Evolutionary conservation across 768 basidiomycete species (phyloP).

Genomic region (button mushroom (Agaricus bisporus)): DNA sequence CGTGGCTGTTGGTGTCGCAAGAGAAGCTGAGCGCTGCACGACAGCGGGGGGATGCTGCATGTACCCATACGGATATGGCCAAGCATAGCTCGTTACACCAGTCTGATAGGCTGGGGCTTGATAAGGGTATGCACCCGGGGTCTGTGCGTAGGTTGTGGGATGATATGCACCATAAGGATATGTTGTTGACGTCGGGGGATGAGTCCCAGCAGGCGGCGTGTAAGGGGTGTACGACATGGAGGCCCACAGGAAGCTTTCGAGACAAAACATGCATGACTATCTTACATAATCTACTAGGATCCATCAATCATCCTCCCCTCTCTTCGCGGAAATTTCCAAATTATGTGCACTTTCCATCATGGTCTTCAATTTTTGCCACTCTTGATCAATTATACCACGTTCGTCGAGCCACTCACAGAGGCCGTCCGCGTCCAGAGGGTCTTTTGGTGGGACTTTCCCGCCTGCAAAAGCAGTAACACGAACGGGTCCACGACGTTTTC

Average conservation of each 20-base stretch:
- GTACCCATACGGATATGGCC: slow-evolving; percentile 69
- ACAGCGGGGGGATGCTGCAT: slow-evolving; percentile 29
- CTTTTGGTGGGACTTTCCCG: slow-evolving; percentile 54
- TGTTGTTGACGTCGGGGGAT: slow-evolving; percentile 41
- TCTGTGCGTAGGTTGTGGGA: slow-evolving; percentile 40
- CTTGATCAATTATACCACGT: slow-evolving; percentile 55
- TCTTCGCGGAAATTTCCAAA: slow-evolving; percentile 47
- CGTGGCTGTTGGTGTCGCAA: slow-evolving; percentile 17
- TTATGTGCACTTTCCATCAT: slow-evolving; percentile 72
- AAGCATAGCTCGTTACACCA: slow-evolving; percentile 65
- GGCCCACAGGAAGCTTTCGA: neutral
- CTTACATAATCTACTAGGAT: slow-evolving; percentile 10
- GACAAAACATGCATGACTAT: neutral
- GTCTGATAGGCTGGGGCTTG: slow-evolving; percentile 49
- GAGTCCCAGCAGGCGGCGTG: slow-evolving; percentile 29
- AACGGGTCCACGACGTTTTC: slow-evolving; percentile 41
- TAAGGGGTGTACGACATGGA: slow-evolving; percentile 21
- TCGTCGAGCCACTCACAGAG: slow-evolving; percentile 79
- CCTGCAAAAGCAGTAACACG: slow-evolving; percentile 46
- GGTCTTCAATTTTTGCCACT: slow-evolving; percentile 64
- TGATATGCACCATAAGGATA: slow-evolving; percentile 66
- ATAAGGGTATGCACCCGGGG: slow-evolving; percentile 46
- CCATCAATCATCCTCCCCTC: slow-evolving; percentile 35
- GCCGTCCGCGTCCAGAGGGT: slow-evolving; percentile 68
- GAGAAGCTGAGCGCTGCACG: slow-evolving; percentile 3